Evolutionary conservation across 2,329 filamentous ascomycete species (phyloP).

Genomic region (Aspergillus pseudotamarii): DNA sequence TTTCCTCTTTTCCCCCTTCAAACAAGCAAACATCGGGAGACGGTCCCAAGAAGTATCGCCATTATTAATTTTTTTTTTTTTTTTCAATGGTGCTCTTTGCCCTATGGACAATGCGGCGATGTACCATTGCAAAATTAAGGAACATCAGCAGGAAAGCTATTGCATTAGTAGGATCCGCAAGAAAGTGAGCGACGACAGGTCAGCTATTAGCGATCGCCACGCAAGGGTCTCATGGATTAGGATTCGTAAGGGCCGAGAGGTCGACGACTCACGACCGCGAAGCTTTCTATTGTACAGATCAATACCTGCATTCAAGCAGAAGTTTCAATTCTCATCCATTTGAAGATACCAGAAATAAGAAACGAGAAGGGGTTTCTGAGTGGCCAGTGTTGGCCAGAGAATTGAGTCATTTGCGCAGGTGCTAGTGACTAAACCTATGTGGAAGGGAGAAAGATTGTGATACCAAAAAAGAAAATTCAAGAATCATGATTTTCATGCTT

Average conservation of each 20-base stretch:
- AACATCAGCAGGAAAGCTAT: conserved; percentile 8
- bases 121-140: conserved; percentile 4
- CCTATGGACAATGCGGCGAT: background rate
- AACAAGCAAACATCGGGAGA: background rate
- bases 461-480: conserved; percentile 10
- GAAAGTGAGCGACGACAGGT: conserved; percentile 11
- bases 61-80: background rate
- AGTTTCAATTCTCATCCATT: background rate
- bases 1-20: background rate
- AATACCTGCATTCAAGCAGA: conserved; percentile 15
- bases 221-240: conserved; percentile 24
- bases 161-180: conserved; percentile 14
- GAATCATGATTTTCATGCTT: background rate
- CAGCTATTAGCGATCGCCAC: conserved; percentile 15
- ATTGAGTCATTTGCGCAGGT: background rate
- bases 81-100: background rate
- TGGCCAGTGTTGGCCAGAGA: background rate
- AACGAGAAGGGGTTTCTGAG: background rate
- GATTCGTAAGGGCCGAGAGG: conserved; percentile 17
- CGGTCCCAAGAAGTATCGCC: background rate
- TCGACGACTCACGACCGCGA: background rate
- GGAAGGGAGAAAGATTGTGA: conserved; percentile 15
- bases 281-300: background rate
- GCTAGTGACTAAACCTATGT: background rate
- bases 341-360: conserved; percentile 5